A percentile compares a stretch with the other conserved stretches of the same genome.
Conservation (phyloP, 202 grass and related monocot species). For the Miscanthus sacchariflorus region DNA sequence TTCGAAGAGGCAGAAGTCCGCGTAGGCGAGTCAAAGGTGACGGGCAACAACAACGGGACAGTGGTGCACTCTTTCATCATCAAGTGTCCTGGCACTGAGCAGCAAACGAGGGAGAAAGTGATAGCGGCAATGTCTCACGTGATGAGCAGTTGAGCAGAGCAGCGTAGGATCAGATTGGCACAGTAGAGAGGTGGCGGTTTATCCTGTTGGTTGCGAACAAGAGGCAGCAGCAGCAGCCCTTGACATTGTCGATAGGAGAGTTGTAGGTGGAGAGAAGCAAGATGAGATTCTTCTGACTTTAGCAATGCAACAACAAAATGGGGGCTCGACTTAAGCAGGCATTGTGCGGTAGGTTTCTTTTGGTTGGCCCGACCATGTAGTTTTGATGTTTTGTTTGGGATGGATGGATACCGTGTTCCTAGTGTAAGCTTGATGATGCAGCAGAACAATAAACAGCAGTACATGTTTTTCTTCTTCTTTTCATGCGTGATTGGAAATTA, state of each 20-base stretch:
- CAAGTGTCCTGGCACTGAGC: slow-evolving; percentile 76
- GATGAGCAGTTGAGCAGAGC: slow-evolving; percentile 61
- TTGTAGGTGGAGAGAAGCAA: slow-evolving; percentile 62
- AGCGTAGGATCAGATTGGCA: slow-evolving; percentile 34
- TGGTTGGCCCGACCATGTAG: slow-evolving; percentile 41
- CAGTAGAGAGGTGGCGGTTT: slow-evolving; percentile 29
- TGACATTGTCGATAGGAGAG: slow-evolving; percentile 59
- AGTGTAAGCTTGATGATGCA: slow-evolving; percentile 53
- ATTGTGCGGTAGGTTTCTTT: slow-evolving; percentile 53
- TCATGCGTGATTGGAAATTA: slow-evolving; percentile 47
- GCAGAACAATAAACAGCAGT: slow-evolving; percentile 55
- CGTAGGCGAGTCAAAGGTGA: slow-evolving; percentile 77
- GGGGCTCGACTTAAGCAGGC: slow-evolving; percentile 41
- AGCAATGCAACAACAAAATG: slow-evolving; percentile 45
- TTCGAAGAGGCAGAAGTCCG: slow-evolving; percentile 80
- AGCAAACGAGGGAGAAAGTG: slow-evolving; percentile 89
- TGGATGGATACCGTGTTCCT: slow-evolving; percentile 53
- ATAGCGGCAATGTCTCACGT: slow-evolving; percentile 66
- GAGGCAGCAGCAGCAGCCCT: slow-evolving; percentile 43
- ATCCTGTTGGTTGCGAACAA: slow-evolving; percentile 44
- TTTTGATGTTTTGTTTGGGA: slow-evolving; percentile 62
- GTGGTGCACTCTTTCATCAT: slow-evolving; percentile 89
- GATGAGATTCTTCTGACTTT: slow-evolving; percentile 67
- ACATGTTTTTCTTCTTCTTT: slow-evolving; percentile 24
- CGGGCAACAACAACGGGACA: slow-evolving; percentile 58